These are phyloP conservation scores for Hirschfeldia incana DNA, from an alignment of 345 rosid genomes.

Conservation along the genomic window DNA sequence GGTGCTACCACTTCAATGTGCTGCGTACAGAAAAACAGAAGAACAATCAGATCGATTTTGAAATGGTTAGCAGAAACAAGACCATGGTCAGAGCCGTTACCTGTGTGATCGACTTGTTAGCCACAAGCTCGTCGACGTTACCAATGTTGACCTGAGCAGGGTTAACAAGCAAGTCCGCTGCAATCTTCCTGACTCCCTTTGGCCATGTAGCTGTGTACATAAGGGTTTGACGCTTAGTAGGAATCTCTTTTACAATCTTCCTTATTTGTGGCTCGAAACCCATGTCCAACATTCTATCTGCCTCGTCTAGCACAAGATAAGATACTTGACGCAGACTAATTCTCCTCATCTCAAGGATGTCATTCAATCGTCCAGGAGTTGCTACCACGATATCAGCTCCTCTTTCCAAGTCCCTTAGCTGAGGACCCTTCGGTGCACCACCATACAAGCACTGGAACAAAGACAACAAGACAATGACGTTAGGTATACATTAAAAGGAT, in stretches of 20 bases:
- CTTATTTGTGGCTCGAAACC: constrained; percentile 98
- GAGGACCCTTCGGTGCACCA: constrained; percentile 98
- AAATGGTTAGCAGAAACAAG: not conserved
- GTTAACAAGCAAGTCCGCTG: constrained; percentile 87
- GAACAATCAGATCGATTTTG: constrained; percentile 7
- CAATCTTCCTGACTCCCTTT: constrained; percentile 93
- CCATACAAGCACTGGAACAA: constrained; percentile 81
- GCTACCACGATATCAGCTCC: constrained; percentile 97
- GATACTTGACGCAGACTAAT: constrained; percentile 84
- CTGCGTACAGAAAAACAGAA: constrained; percentile 42
- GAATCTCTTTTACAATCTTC: constrained; percentile 93
- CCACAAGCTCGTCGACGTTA: constrained; percentile 95
- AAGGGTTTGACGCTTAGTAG: constrained; percentile 90
- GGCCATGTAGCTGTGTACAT: constrained; percentile 99
- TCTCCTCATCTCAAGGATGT: constrained; percentile 95
- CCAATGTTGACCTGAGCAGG: constrained; percentile 98
- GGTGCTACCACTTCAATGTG: constrained; percentile 72
- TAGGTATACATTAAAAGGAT: not conserved
- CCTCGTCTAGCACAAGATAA: constrained; percentile 96
- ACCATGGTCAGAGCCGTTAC: constrained; percentile 39
- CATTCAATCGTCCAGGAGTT: constrained; percentile 97
- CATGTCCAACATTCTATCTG: constrained; percentile 99
- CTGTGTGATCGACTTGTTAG: constrained; percentile 98
- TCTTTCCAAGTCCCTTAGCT: constrained; percentile 83
- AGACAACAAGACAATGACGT: constrained; percentile 10